These are phyloP conservation scores for Lichina pygmaea DNA, from an alignment of 495 filamentous ascomycete species.

Conservation along the genomic window DNA sequence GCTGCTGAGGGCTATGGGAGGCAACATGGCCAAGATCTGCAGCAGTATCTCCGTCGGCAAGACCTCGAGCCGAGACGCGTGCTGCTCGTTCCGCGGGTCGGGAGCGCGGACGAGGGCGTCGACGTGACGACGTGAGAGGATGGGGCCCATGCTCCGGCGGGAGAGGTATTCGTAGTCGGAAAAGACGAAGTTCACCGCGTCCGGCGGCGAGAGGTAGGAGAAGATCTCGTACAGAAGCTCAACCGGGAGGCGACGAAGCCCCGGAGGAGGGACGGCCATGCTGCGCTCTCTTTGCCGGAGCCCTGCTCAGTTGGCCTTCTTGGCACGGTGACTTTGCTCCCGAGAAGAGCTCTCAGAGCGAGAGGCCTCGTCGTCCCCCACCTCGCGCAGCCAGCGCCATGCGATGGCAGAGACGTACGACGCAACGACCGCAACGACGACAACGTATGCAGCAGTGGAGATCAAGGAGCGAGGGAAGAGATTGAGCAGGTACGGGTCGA, in stretches of 20 bases:
- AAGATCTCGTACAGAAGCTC: constrained; percentile 17
- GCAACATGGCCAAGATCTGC: not conserved
- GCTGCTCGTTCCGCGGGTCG: not conserved
- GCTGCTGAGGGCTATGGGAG: not conserved
- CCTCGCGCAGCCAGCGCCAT: not conserved
- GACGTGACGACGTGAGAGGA: not conserved
- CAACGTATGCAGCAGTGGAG: constrained; percentile 13
- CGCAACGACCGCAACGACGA: constrained; percentile 8
- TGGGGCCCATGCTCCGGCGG: constrained; percentile 5
- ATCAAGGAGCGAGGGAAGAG: constrained; percentile 14
- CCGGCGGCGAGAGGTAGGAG: constrained; percentile 10
- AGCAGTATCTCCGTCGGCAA: not conserved
- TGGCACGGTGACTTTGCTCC: too few relatives aligned
- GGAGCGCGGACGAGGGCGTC: not conserved
- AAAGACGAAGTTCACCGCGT: constrained; percentile 14
- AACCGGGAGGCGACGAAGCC: constrained; percentile 10
- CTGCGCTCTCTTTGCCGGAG: too few relatives aligned
- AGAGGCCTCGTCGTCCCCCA: not conserved
- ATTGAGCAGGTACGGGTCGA: constrained; percentile 46
- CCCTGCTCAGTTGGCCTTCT: too few relatives aligned
- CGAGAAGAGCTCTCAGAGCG: too few relatives aligned
- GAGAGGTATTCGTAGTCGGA: constrained; percentile 14
- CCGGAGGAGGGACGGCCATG: not conserved
- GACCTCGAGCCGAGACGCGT: not conserved
- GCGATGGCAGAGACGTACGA: constrained; percentile 13